phyloP scores from a whole-genome alignment of 345 rosid species.

The Camelina sativa region DNA sequence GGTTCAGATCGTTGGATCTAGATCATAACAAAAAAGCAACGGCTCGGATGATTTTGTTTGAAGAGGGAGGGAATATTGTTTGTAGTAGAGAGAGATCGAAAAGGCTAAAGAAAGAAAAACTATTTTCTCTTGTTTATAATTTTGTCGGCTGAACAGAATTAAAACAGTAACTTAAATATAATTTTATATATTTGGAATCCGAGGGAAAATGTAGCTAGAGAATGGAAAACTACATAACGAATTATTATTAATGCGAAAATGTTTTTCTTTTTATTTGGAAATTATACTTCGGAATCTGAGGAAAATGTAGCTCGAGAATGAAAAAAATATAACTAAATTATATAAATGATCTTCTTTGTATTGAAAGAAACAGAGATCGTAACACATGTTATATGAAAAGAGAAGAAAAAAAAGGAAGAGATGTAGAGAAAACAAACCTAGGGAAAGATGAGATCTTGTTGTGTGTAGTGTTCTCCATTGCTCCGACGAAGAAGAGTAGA shows the following conservation, averaged over 20 bases:
- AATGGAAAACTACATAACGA: background rate
- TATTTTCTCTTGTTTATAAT: slow-evolving; percentile 21
- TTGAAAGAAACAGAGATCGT: background rate
- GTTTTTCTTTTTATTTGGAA: background rate
- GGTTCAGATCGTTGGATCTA: slow-evolving; percentile 66
- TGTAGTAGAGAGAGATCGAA: background rate
- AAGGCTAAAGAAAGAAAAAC: background rate
- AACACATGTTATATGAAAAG: slow-evolving; percentile 29
- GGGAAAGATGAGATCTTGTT: slow-evolving; percentile 40
- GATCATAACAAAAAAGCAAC: slow-evolving; percentile 51
- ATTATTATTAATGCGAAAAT: background rate
- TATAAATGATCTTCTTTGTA: background rate
- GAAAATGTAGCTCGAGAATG: slow-evolving; percentile 16
- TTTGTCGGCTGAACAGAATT: slow-evolving; percentile 36
- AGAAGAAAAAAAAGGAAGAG: too few species aligned
- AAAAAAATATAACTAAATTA: background rate
- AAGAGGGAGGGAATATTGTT: background rate
- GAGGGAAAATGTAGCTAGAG: background rate
- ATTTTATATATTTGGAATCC: background rate
- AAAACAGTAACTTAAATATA: slow-evolving; percentile 1
- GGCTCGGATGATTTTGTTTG: slow-evolving; percentile 46
- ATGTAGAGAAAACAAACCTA: slow-evolving; percentile 32
- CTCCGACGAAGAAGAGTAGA: slow-evolving; percentile 38
- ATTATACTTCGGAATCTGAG: background rate
- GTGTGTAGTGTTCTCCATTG: slow-evolving; percentile 40